Evolutionary conservation across 176 grass and related monocot species (phyloP).

Genomic region (Urochloa ruziziensis): DNA sequence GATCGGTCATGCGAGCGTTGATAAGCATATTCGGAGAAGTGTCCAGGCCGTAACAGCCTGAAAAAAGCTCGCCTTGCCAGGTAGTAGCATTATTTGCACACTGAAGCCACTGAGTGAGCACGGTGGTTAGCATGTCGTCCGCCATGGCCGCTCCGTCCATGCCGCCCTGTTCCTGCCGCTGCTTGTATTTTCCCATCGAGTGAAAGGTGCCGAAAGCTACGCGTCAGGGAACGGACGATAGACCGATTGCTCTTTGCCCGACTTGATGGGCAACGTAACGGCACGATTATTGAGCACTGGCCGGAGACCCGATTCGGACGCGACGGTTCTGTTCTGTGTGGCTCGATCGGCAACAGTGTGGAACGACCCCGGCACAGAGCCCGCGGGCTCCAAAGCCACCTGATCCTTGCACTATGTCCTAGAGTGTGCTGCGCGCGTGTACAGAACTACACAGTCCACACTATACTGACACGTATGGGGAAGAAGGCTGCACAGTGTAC

Average conservation of each 20-base stretch:
- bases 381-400: neutral
- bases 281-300: neutral
- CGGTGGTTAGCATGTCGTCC: conserved; percentile 10
- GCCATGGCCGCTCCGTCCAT: neutral
- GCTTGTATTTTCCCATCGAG: neutral
- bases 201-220: conserved; percentile 4
- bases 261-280: neutral
- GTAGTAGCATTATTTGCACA: neutral
- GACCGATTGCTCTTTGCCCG: neutral
- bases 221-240: neutral
- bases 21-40: neutral
- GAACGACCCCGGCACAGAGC: neutral
- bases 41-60: neutral
- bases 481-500: neutral
- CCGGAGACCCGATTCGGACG: neutral
- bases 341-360: neutral
- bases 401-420: neutral
- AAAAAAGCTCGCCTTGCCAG: neutral
- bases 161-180: neutral
- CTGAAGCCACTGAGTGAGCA: neutral
- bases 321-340: neutral
- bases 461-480: too few species aligned
- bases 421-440: neutral
- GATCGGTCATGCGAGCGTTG: neutral
- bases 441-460: neutral